phyloP scores from a whole-genome alignment of 1,139 yeast genomes.

The Hyphopichia fennica region DNA sequence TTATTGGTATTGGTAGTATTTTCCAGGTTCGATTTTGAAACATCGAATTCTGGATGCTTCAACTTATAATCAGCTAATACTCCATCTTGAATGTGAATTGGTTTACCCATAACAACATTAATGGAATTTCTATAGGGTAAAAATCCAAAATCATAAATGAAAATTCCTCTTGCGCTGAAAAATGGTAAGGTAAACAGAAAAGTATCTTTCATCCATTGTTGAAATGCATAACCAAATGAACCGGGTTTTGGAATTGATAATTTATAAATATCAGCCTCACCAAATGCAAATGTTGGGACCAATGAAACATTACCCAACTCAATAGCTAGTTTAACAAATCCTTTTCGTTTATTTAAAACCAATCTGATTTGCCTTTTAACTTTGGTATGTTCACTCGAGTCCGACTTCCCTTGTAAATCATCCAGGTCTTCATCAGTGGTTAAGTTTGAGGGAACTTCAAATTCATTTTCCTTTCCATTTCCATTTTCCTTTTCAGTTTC shows the following conservation, averaged over 20 bases:
- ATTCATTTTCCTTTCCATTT: neutral
- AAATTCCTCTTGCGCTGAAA: conserved; percentile 89
- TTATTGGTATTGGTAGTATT: conserved; percentile 2
- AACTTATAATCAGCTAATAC: conserved; percentile 31
- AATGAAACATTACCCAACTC: conserved; percentile 73
- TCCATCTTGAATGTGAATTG: conserved; percentile 65
- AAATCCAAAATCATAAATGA: conserved; percentile 89
- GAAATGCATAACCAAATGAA: conserved; percentile 57
- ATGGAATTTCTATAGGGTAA: conserved; percentile 84
- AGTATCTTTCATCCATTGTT: conserved; percentile 66
- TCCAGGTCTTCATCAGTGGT: neutral
- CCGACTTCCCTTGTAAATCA: neutral
- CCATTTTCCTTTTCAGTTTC: conserved; percentile 21
- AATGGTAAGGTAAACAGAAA: conserved; percentile 88
- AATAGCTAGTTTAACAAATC: conserved; percentile 85
- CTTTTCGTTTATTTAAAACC: conserved; percentile 76
- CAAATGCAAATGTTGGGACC: conserved; percentile 91
- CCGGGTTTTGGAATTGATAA: conserved; percentile 55
- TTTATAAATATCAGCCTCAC: conserved; percentile 81
- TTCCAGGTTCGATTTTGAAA: neutral
- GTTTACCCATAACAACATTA: conserved; percentile 77
- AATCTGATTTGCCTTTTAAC: conserved; percentile 36
- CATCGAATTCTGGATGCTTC: conserved; percentile 27
- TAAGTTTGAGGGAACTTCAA: neutral
- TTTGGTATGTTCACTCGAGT: conserved; percentile 1